Evolutionary conservation across 2,329 filamentous ascomycete species (phyloP).

Genomic region (Paraphoma sp.): DNA sequence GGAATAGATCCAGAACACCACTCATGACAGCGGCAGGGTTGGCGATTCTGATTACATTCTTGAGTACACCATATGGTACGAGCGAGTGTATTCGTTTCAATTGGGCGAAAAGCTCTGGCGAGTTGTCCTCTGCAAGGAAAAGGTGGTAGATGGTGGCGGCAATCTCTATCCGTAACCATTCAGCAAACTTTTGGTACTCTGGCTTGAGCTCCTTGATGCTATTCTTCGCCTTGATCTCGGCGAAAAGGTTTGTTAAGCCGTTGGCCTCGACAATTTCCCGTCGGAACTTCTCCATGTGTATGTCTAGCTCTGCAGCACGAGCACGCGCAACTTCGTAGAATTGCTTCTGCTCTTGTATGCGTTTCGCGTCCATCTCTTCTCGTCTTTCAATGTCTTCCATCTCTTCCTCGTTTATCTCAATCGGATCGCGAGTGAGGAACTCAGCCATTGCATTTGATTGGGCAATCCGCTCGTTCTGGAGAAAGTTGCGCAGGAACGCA

Average conservation of each 20-base stretch:
- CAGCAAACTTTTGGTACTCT: slow-evolving; percentile 97
- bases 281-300: slow-evolving; percentile 90
- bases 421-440: slow-evolving; percentile 77
- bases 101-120: slow-evolving; percentile 93
- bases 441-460: slow-evolving; percentile 82
- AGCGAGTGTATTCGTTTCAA: slow-evolving; percentile 93
- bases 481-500: slow-evolving; percentile 84
- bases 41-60: slow-evolving; percentile 95
- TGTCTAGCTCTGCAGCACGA: slow-evolving; percentile 89
- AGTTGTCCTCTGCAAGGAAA: slow-evolving; percentile 97
- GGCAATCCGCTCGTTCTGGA: slow-evolving; percentile 85
- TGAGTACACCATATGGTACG: slow-evolving; percentile 89
- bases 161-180: slow-evolving; percentile 97
- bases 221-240: slow-evolving; percentile 89
- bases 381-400: slow-evolving; percentile 78
- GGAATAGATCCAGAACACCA: slow-evolving; percentile 91
- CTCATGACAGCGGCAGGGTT: slow-evolving; percentile 98
- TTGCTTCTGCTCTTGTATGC: slow-evolving; percentile 87
- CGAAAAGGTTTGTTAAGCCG: slow-evolving; percentile 89
- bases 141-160: slow-evolving; percentile 96
- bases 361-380: slow-evolving; percentile 83
- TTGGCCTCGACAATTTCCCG: slow-evolving; percentile 75
- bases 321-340: slow-evolving; percentile 96
- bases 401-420: slow-evolving; percentile 82
- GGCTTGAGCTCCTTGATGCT: slow-evolving; percentile 87